Percentiles rank a stretch among this genome's conserved stretches.
These are phyloP conservation scores for Tricholomella constricta DNA, from an alignment of 768 basidiomycete species.

Conservation along the genomic window DNA sequence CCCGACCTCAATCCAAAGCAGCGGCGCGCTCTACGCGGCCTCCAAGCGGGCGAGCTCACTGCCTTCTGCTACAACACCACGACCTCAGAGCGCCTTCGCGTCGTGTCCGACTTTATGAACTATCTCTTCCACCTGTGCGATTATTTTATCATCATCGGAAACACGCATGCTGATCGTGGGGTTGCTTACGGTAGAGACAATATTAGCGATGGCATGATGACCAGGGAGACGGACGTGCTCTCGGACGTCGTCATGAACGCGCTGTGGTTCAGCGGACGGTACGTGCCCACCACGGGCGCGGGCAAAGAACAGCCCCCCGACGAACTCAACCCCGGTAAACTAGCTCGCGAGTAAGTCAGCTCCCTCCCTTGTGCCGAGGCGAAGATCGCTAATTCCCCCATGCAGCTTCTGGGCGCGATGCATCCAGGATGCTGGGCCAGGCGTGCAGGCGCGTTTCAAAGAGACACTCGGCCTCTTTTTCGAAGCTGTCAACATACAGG, in stretches of 20 bases:
- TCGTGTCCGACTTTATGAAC: conserved; percentile 70
- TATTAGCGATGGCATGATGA: conserved; percentile 79
- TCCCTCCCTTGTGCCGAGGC: not conserved
- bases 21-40: conserved; percentile 50
- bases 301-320: conserved; percentile 41
- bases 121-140: conserved; percentile 56
- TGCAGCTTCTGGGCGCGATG: conserved; percentile 70
- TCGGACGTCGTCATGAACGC: conserved; percentile 73
- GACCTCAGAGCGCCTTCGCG: conserved; percentile 57
- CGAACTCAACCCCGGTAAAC: conserved; percentile 57
- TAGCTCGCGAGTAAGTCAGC: conserved; percentile 64
- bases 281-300: conserved; percentile 45
- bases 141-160: conserved; percentile 2
- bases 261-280: conserved; percentile 55
- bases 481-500: conserved; percentile 65
- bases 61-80: conserved; percentile 64
- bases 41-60: conserved; percentile 68
- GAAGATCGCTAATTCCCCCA: conserved; percentile 3
- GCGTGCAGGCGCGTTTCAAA: conserved; percentile 67
- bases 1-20: conserved; percentile 46
- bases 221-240: conserved; percentile 56
- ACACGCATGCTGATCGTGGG: no score
- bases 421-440: conserved; percentile 54
- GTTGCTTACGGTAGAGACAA: conserved; percentile 49
- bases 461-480: conserved; percentile 71